Evolutionary conservation across 2,329 filamentous ascomycete genomes (phyloP), one percentile per base, ranked within the genome.

Genomic region (Apiospora rasikravindrae): DNA sequence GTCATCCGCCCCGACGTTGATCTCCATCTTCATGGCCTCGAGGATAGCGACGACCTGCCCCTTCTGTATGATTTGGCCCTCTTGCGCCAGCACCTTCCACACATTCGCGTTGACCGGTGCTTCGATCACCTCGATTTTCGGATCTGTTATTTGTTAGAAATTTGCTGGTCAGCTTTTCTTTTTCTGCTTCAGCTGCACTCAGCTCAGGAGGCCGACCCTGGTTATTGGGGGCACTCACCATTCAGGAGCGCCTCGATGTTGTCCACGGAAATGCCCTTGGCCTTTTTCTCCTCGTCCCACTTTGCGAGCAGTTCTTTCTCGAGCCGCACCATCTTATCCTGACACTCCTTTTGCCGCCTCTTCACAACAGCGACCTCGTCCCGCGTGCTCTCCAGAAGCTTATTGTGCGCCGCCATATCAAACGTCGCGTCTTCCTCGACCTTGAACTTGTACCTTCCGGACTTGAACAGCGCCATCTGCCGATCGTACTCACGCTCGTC

Each of bases 21-120:
- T 87, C 74, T 89, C 88, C 81, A 89, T 84, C 77, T 89, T 89
- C 87, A 89, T 89, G 0, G 87, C 87, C 71, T 89, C 88, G 3
- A 89, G 79, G 2, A 89, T 84, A 1, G 83, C 79, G 0, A 86
- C 81, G 0, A 83, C 76, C 33, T 87, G 82, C 10, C 83, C 83
- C 14, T 82, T 79, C 16, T 82, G 79, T 3, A 89, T 61, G 1
- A 75, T 70, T 16, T 87, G 81, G 0, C 86, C 85, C 40, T 83
- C 80, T 19, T 83, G 76, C 4, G 85, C 81, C 8, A 83, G 76
- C 1, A 89, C 80, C 73, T 89, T 89, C 87, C 87, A 89, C 0
- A 89, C 84, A 71, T 87, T 89, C 8, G 87, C 87, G 47, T 85
- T 83, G 49, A 87, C 79, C 0, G 84, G 83, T 0, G 84, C 81